phyloP scores from a whole-genome alignment of 345 rosid genomes.

The Populus euphratica region DNA sequence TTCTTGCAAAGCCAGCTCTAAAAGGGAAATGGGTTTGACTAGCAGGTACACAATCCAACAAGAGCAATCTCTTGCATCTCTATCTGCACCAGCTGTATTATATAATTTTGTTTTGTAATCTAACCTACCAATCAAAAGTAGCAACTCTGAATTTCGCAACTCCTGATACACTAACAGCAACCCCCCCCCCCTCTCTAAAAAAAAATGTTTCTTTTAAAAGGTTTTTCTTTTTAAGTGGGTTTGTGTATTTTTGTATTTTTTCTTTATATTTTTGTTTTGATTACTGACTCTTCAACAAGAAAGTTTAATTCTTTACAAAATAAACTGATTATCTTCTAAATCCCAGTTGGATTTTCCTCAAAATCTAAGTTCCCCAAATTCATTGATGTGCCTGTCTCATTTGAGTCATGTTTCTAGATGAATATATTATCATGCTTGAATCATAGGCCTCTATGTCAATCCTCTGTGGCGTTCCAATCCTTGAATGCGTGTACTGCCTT shows the following conservation, averaged over 20 bases:
- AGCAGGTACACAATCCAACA: conserved; percentile 19
- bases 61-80: not conserved
- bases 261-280: not conserved
- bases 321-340: not conserved
- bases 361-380: not conserved
- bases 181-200: not conserved
- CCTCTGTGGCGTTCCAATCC: conserved; percentile 69
- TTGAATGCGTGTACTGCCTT: conserved; percentile 86
- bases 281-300: not conserved
- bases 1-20: conserved; percentile 13
- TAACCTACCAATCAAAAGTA: not conserved
- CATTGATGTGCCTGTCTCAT: not conserved
- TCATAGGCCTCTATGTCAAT: conserved; percentile 69
- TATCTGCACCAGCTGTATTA: not conserved
- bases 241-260: not conserved
- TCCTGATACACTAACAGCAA: not conserved
- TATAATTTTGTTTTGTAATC: not conserved
- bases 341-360: not conserved
- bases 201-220: not conserved
- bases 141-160: not conserved
- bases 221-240: not conserved
- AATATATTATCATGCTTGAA: conserved; percentile 27
- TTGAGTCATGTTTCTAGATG: conserved; percentile 12
- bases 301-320: not conserved
- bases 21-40: conserved; percentile 37